Conservation (phyloP, 768 basidiomycete genomes). For the Xerocomellus chrysenteron region DNA sequence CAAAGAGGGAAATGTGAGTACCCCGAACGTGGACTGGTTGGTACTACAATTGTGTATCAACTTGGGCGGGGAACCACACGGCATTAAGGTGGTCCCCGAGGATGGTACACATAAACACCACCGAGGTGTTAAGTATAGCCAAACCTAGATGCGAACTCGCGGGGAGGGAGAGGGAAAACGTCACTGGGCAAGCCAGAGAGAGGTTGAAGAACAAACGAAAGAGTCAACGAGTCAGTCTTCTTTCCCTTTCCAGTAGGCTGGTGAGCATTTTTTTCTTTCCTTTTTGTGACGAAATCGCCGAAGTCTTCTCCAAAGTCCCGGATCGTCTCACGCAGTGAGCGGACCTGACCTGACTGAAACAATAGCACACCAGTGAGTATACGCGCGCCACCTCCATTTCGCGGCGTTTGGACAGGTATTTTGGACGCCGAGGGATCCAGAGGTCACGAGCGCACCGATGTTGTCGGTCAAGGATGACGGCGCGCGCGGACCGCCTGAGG, state of each 20-base stretch:
- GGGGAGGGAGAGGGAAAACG: neutral
- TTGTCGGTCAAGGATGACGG: neutral
- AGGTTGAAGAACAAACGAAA: neutral
- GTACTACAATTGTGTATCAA: neutral
- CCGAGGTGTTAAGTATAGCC: neutral
- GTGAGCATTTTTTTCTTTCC: neutral
- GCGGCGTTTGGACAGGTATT: neutral
- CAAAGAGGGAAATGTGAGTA: too few relatives aligned
- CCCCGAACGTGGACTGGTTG: neutral
- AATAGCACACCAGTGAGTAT: neutral
- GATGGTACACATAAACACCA: neutral
- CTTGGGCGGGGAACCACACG: neutral
- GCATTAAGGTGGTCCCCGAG: neutral
- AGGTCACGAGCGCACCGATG: neutral
- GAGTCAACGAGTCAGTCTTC: too few relatives aligned
- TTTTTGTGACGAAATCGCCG: neutral
- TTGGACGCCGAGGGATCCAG: neutral
- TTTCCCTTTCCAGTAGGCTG: neutral
- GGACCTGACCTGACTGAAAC: neutral
- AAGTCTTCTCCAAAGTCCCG: neutral
- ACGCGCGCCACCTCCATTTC: neutral
- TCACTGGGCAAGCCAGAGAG: neutral
- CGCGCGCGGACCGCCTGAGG: neutral
- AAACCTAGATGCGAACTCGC: neutral
- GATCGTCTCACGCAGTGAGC: neutral